These are phyloP conservation scores for Berkeleyomyces rouxiae DNA, from an alignment of 2,329 filamentous ascomycete species.

Conservation along the genomic window DNA sequence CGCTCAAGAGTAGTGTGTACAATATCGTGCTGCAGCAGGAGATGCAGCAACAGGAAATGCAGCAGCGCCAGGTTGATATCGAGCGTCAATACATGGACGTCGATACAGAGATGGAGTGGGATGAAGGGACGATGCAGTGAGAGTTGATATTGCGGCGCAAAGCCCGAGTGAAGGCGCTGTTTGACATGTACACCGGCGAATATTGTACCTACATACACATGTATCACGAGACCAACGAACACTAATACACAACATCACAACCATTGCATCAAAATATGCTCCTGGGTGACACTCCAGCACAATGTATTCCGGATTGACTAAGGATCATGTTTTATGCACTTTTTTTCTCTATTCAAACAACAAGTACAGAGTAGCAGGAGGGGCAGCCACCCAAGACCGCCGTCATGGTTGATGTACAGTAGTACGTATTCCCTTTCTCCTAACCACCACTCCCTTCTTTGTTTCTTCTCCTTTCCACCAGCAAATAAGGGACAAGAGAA, in stretches of 20 bases:
- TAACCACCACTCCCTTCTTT: no score
- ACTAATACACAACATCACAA: background rate
- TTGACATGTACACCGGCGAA: no score
- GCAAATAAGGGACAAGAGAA: background rate
- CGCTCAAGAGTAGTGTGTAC: conserved; percentile 96
- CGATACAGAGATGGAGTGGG: conserved; percentile 12
- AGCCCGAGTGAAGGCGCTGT: background rate
- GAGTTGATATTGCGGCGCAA: background rate
- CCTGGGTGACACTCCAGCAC: no score
- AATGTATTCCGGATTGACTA: no score
- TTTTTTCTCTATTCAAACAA: conserved; percentile 1
- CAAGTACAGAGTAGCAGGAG: background rate
- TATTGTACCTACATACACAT: background rate
- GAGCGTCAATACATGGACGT: conserved; percentile 13
- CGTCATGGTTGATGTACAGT: conserved; percentile 9
- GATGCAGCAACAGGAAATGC: conserved; percentile 29
- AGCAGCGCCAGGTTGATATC: conserved; percentile 18
- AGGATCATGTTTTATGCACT: background rate
- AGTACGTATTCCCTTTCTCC: background rate
- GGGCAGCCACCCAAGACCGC: background rate
- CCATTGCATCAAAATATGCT: background rate
- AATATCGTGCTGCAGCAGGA: conserved; percentile 97
- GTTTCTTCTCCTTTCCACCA: background rate
- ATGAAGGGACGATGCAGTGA: conserved; percentile 10
- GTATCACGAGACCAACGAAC: background rate